phyloP scores from a whole-genome alignment of 2,329 filamentous ascomycete species.

The Aspergillus sp. region DNA sequence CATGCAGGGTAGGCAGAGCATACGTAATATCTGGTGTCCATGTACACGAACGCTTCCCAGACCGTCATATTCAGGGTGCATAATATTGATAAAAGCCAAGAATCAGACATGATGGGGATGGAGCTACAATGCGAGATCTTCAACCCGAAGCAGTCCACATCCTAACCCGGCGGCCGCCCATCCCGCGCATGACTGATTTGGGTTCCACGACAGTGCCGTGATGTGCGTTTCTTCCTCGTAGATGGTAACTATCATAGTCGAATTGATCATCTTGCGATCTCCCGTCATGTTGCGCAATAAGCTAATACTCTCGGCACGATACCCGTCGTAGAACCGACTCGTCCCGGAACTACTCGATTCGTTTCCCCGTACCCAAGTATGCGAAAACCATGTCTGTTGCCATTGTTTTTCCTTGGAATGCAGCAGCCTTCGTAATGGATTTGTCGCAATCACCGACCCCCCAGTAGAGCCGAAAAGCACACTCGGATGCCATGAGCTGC shows the following conservation, averaged over 20 bases:
- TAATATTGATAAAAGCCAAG: background rate
- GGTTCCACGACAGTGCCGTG: conserved; percentile 66
- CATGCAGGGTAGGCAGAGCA: conserved; percentile 5
- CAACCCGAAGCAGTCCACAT: conserved; percentile 65
- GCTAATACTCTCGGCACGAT: conserved; percentile 39
- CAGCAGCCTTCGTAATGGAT: conserved; percentile 52
- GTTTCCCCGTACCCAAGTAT: conserved; percentile 51
- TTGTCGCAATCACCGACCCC: conserved; percentile 53
- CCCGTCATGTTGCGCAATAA: conserved; percentile 30
- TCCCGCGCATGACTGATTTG: conserved; percentile 63
- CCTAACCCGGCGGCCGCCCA: conserved; percentile 68
- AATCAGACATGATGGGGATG: background rate
- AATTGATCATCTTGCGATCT: conserved; percentile 33
- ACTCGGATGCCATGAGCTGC: conserved; percentile 51
- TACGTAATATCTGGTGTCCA: conserved; percentile 2
- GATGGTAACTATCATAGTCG: conserved; percentile 44
- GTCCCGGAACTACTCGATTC: conserved; percentile 30
- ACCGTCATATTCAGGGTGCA: background rate
- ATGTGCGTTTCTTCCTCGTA: conserved; percentile 65
- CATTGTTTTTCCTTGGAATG: conserved; percentile 52
- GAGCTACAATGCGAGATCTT: conserved; percentile 57
- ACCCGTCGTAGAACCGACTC: conserved; percentile 47
- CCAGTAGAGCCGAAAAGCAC: conserved; percentile 53
- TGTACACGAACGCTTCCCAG: background rate
- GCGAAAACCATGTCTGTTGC: conserved; percentile 58